A percentile compares a stretch with the other conserved stretches of the same genome.
phyloP scores from a whole-genome alignment of 495 filamentous ascomycete genomes.

The Penicillium atrosanguineum region DNA sequence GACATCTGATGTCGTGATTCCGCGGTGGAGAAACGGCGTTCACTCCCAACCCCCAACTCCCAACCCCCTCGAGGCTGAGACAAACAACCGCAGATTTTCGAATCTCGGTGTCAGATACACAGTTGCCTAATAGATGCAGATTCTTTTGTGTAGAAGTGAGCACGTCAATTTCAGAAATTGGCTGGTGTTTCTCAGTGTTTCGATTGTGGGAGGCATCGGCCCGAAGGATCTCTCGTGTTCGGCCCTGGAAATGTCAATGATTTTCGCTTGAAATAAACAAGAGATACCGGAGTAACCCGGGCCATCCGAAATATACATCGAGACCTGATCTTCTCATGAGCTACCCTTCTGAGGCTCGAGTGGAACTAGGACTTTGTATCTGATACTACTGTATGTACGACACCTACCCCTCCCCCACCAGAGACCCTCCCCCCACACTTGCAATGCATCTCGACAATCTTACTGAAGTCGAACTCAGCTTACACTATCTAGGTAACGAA shows the following conservation, averaged over 20 bases:
- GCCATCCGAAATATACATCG: not conserved
- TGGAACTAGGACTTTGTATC: not conserved
- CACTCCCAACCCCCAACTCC: too few species aligned
- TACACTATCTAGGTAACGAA: too few species aligned
- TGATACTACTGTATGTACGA: not conserved
- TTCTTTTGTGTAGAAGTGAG: too few species aligned
- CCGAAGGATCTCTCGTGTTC: not conserved
- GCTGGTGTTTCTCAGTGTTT: not conserved
- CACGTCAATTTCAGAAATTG: not conserved
- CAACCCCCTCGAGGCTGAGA: not conserved
- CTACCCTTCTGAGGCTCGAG: not conserved
- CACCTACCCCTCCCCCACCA: slow-evolving; percentile 4
- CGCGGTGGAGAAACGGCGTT: not conserved
- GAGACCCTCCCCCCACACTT: slow-evolving; percentile 1
- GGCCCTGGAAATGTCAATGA: not conserved
- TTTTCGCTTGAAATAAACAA: not conserved
- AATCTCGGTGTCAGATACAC: too few species aligned
- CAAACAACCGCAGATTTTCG: too few species aligned
- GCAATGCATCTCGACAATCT: not conserved
- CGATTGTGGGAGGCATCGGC: not conserved
- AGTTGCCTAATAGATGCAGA: too few species aligned
- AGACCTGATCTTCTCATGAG: not conserved
- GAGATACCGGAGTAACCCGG: not conserved
- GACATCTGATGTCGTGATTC: slow-evolving; percentile 1
- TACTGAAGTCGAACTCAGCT: too few species aligned